These are phyloP conservation scores for Rhytidhysteron rufulum DNA, from an alignment of 2,329 filamentous ascomycete genomes.

Conservation along the genomic window DNA sequence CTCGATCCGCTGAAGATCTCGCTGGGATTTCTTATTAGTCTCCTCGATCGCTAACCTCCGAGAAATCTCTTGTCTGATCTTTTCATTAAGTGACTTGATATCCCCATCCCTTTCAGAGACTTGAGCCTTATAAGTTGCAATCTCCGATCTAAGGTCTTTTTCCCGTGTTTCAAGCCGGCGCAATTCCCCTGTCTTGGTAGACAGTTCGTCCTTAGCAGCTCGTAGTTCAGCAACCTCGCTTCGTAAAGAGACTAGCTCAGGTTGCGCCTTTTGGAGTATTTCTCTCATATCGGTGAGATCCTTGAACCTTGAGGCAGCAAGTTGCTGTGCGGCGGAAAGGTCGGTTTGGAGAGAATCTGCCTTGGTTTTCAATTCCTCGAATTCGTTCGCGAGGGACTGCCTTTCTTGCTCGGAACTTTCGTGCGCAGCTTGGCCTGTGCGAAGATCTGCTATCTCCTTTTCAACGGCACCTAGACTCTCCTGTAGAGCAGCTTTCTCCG, in stretches of 20 bases:
- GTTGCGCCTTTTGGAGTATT: constrained; percentile 77
- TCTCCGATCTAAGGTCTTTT: constrained; percentile 73
- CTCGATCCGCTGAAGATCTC: constrained; percentile 74
- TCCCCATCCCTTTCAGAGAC: constrained; percentile 72
- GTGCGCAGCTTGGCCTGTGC: constrained; percentile 43
- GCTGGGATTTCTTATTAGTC: constrained; percentile 66
- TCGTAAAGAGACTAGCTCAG: constrained; percentile 75
- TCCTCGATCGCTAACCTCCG: constrained; percentile 74
- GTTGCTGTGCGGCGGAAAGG: constrained; percentile 76
- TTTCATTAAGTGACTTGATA: constrained; percentile 73
- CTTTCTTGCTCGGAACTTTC: constrained; percentile 51
- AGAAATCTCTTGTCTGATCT: constrained; percentile 69
- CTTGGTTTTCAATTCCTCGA: constrained; percentile 69
- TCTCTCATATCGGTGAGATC: constrained; percentile 79
- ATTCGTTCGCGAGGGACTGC: constrained; percentile 58
- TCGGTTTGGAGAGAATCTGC: constrained; percentile 72
- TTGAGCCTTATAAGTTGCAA: constrained; percentile 65
- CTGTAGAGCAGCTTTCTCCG: constrained; percentile 64
- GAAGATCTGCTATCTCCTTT: constrained; percentile 61
- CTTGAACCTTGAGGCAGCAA: constrained; percentile 83
- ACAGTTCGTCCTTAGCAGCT: constrained; percentile 69
- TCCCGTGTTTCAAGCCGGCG: constrained; percentile 76
- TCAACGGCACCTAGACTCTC: constrained; percentile 65
- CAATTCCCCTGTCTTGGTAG: constrained; percentile 59
- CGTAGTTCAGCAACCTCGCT: constrained; percentile 75